phyloP scores from a whole-genome alignment of 2,329 filamentous ascomycete genomes.

The Venturia pyrina region DNA sequence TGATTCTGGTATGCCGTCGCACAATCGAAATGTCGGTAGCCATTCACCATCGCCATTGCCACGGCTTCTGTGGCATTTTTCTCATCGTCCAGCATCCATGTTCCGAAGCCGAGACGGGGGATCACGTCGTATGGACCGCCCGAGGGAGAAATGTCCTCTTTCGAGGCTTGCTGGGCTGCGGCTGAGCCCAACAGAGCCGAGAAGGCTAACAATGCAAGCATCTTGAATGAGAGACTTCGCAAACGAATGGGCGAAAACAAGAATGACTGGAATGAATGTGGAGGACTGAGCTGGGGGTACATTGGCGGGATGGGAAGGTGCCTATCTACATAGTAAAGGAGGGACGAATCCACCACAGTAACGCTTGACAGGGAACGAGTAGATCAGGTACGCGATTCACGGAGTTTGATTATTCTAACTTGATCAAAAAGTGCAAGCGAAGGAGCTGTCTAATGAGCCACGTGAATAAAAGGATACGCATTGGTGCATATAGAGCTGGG shows the following conservation, averaged over 20 bases:
- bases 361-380: background rate
- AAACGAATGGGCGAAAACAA: background rate
- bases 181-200: background rate
- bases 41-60: slow-evolving; percentile 32
- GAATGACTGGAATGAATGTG: background rate
- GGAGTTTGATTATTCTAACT: background rate
- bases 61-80: slow-evolving; percentile 28
- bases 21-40: slow-evolving; percentile 43
- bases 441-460: background rate
- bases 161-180: background rate
- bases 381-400: background rate
- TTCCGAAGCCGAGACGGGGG: slow-evolving; percentile 25
- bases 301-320: no score
- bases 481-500: background rate
- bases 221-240: background rate
- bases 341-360: no score
- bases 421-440: background rate
- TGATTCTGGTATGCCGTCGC: slow-evolving; percentile 37
- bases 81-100: slow-evolving; percentile 25
- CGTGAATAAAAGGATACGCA: background rate
- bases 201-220: background rate
- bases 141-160: background rate
- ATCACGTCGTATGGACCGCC: background rate
- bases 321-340: no score
- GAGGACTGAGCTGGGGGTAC: no score